Conservation (phyloP, 106 monocot genomes). For the Allium fistulosum region DNA sequence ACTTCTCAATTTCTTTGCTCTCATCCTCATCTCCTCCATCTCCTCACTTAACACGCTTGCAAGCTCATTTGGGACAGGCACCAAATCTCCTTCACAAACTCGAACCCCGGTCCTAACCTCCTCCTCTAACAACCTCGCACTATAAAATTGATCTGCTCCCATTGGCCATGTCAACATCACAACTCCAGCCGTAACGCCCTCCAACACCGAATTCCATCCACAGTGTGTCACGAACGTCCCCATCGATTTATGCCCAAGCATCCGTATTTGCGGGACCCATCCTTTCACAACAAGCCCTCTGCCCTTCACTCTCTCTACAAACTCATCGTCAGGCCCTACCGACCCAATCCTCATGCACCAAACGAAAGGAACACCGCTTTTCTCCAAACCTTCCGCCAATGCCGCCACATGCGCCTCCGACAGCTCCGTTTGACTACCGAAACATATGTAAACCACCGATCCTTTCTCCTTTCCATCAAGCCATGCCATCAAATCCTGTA, state of each 20-base stretch:
- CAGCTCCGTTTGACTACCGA: conserved; percentile 36
- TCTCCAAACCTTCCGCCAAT: conserved; percentile 28
- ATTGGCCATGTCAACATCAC: no score
- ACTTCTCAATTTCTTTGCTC: conserved; percentile 8
- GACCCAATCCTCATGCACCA: conserved; percentile 12
- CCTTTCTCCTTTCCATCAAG: conserved; percentile 19
- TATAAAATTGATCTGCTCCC: no score
- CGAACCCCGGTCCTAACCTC: no score
- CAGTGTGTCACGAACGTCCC: no score
- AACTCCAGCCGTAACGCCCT: no score
- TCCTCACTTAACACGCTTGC: not conserved
- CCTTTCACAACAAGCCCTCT: not conserved
- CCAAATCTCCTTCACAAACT: no score
- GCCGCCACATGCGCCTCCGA: conserved; percentile 12
- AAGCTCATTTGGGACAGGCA: no score
- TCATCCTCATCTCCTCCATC: conserved; percentile 6
- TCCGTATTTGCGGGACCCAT: no score
- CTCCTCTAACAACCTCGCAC: no score
- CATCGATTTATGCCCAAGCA: no score
- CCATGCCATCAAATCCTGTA: conserved; percentile 16
- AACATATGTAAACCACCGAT: conserved; percentile 48
- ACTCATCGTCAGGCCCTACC: not conserved
- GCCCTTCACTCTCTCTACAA: conserved; percentile 5
- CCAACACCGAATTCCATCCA: no score
- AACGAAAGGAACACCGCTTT: conserved; percentile 26